Conservation (phyloP, 2,329 filamentous ascomycete genomes). For the Aspergillus aculeatinus region DNA sequence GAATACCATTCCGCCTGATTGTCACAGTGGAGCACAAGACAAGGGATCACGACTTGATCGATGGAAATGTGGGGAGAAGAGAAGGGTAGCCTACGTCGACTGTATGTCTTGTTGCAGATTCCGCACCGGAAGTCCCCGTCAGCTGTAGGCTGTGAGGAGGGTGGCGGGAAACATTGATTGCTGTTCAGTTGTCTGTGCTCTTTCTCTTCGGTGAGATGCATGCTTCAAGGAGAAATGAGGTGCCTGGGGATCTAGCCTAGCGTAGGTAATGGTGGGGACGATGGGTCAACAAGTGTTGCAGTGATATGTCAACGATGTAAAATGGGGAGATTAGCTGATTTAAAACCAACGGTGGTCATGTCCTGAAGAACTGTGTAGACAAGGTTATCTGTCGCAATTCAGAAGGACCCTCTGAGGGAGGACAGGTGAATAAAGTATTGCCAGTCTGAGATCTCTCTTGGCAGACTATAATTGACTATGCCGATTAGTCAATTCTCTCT, state of each 20-base stretch:
- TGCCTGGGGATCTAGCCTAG: background rate
- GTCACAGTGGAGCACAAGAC: background rate
- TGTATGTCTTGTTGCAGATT: constrained; percentile 21
- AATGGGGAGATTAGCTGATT: background rate
- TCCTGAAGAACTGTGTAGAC: background rate
- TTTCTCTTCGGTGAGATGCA: background rate
- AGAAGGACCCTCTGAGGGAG: background rate
- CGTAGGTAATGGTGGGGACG: background rate
- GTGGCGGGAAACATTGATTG: constrained; percentile 9
- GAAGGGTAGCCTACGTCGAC: constrained; percentile 15
- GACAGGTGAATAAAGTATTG: background rate
- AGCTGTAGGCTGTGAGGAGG: constrained; percentile 21
- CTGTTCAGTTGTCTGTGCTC: background rate
- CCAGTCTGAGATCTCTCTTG: background rate
- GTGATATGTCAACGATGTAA: background rate
- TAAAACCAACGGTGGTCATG: background rate
- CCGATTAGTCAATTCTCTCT: constrained; percentile 3
- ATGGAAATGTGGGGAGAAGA: background rate
- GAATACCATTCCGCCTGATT: background rate
- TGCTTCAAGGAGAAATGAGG: background rate
- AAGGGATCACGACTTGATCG: background rate
- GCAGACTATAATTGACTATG: background rate
- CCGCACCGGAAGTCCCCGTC: constrained; percentile 17
- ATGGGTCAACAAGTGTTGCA: background rate
- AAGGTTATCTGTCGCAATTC: background rate